Base-by-base conservation (phyloP, 306 rosid genomes). In the Pyrus bretschneideri region DNA sequence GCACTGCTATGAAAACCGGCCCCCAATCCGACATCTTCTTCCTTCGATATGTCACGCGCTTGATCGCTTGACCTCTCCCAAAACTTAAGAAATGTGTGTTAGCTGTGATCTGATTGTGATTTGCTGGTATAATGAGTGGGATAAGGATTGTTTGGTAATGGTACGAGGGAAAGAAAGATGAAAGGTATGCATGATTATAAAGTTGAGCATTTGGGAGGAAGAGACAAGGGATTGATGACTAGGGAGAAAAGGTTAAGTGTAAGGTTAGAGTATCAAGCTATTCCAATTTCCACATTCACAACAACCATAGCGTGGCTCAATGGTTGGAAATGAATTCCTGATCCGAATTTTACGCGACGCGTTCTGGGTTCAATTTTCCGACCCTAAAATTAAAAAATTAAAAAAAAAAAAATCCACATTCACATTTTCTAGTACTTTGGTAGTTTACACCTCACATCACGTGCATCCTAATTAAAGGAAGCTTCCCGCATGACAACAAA, bases 1-100 rank as follows among this genome's bases (percentile, higher is more conserved):
- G 86, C 79, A 88, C 97, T 2, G 99, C 91, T 55, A 95, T 83
- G 64, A 95, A 95, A 19, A 95, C 93, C 30, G 99, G 92, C 18
- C 99, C 99, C 99, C 99, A 95, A 79, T 95, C 99, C 12, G 85
- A 85, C 99, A 95, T 95, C n/a, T 82, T 64, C 44, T 49, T 25
- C 25, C 11, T 17, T 27, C 33, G 21, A 18, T 14, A 21, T 13
- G 11, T 35, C 35, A 33, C 60, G 61, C 60, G 35, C 45, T 61
- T 42, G 30, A 27, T 22, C 40, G 23, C 72, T 57, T 60, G 64
- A 69, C 10, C 71, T 72, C 27, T 70, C 51, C 73, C 74, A 71
- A 31, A 63, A 8, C 38, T 52, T 49, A 49, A 49, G 60, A 62
- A 42, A 51, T 62, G 62, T 65, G 46, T 15, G 31, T 62, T 57